Percentiles rank a stretch among this genome's conserved stretches.
These are phyloP conservation scores for Austropuccinia psidii DNA, from an alignment of 1,284 basidiomycete species.

Conservation along the genomic window DNA sequence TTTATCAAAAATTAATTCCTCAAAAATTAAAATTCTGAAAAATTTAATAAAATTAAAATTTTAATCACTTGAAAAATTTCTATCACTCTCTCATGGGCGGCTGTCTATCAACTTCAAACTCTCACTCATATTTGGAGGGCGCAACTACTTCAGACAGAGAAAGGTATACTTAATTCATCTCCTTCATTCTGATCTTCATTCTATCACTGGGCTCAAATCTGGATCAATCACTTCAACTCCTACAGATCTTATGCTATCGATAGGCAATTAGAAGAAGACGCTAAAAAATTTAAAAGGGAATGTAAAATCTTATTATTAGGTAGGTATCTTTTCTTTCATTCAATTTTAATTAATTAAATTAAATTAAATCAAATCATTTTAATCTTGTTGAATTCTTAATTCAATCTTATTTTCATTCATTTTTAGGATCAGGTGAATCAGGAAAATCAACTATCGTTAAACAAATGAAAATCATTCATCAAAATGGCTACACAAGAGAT, in stretches of 20 bases:
- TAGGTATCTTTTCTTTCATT: constrained; percentile 49
- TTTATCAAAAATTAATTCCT: too few species aligned
- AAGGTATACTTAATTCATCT: not conserved
- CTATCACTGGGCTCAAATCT: constrained; percentile 49
- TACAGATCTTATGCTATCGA: constrained; percentile 52
- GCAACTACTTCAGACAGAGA: constrained; percentile 6
- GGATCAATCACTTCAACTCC: not conserved
- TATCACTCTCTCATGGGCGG: too few species aligned
- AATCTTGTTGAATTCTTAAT: not conserved
- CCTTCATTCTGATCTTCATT: constrained; percentile 39
- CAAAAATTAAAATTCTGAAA: too few species aligned
- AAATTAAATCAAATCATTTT: not conserved
- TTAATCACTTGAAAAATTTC: too few species aligned
- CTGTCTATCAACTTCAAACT: not conserved
- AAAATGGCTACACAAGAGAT: constrained; percentile 75
- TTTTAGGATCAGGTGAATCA: constrained; percentile 66
- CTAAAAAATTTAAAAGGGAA: constrained; percentile 67
- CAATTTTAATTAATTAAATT: not conserved
- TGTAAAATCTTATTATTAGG: constrained; percentile 90
- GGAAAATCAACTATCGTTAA: constrained; percentile 96
- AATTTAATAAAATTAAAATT: too few species aligned
- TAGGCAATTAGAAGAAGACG: constrained; percentile 55
- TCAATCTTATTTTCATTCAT: not conserved
- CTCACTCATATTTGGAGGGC: not conserved
- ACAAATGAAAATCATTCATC: constrained; percentile 99